A percentile compares a stretch with the other conserved stretches of the same genome.
phyloP scores from a whole-genome alignment of 371 early-diverging fungal genomes.

The Enterocytospora artemiae region DNA sequence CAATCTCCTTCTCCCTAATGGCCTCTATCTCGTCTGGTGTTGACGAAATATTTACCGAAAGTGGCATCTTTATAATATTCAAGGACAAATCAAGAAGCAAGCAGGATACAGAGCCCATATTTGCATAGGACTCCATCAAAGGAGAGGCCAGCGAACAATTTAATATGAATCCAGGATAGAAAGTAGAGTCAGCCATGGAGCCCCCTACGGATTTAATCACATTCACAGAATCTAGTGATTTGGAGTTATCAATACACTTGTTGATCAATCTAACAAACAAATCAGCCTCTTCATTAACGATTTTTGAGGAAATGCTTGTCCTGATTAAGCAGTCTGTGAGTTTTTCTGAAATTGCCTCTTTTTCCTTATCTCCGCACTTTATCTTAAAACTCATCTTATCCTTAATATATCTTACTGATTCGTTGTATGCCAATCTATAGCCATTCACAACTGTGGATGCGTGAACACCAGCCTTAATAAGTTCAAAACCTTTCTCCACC shows the following conservation, averaged over 20 bases:
- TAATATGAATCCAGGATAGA: slow-evolving; percentile 87
- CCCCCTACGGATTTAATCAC: slow-evolving; percentile 96
- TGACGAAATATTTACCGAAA: slow-evolving; percentile 88
- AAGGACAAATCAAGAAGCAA: slow-evolving; percentile 97
- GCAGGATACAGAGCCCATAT: slow-evolving; percentile 45
- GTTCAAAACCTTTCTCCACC: slow-evolving; percentile 81
- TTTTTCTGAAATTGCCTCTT: slow-evolving; percentile 70
- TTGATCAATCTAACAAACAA: slow-evolving; percentile 89
- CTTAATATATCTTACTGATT: slow-evolving; percentile 90
- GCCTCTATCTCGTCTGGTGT: slow-evolving; percentile 93
- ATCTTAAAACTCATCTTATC: slow-evolving; percentile 66
- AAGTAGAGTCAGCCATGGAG: slow-evolving; percentile 73
- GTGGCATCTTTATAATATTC: slow-evolving; percentile 90
- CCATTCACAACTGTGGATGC: slow-evolving; percentile 94
- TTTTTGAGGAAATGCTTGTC: slow-evolving; percentile 93
- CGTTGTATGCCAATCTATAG: slow-evolving; percentile 88
- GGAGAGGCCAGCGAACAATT: slow-evolving; percentile 83
- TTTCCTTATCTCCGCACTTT: slow-evolving; percentile 18
- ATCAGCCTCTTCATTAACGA: slow-evolving; percentile 75
- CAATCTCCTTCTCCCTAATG: slow-evolving; percentile 83
- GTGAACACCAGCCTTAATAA: slow-evolving; percentile 91
- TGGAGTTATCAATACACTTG: slow-evolving; percentile 73
- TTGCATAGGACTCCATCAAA: slow-evolving; percentile 48
- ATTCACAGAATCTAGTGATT: slow-evolving; percentile 79
- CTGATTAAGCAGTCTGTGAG: slow-evolving; percentile 88